These are phyloP conservation scores for Fragaria nilgerrensis DNA, from an alignment of 306 rosid genomes.

Conservation along the genomic window DNA sequence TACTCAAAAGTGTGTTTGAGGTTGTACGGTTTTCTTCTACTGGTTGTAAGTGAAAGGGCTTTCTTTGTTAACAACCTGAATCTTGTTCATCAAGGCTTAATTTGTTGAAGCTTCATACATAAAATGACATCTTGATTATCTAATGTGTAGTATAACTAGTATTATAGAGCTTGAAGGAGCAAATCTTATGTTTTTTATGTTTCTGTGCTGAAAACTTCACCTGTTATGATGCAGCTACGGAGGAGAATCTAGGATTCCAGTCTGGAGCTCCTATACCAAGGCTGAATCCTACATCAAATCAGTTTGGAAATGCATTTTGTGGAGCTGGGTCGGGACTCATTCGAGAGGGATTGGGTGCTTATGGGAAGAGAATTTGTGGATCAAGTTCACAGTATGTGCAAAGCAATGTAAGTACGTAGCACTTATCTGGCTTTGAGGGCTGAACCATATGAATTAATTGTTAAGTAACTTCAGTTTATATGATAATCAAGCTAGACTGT, in stretches of 20 bases:
- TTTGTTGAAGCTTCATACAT: neutral
- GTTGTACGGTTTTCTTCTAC: neutral
- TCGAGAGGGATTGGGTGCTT: conserved; percentile 64
- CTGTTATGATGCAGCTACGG: neutral
- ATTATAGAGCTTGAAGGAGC: neutral
- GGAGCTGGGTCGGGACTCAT: conserved; percentile 64
- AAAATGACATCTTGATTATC: neutral
- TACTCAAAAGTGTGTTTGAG: too few species aligned
- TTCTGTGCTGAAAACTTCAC: neutral
- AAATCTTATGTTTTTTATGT: neutral
- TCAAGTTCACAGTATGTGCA: conserved; percentile 74
- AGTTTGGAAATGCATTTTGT: conserved; percentile 56
- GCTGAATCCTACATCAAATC: conserved; percentile 16
- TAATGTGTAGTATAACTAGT: neutral
- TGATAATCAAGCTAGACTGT: neutral
- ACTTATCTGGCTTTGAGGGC: neutral
- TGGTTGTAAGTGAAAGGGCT: neutral
- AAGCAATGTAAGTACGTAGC: conserved; percentile 65
- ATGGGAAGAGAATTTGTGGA: conserved; percentile 61
- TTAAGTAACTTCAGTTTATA: neutral
- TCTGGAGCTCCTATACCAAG: neutral
- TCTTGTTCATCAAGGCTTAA: neutral
- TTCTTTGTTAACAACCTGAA: neutral
- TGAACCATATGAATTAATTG: neutral
- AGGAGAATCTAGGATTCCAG: conserved; percentile 10